A percentile compares a stretch with the other conserved stretches of the same genome.
phyloP scores from a whole-genome alignment of 2,329 filamentous ascomycete genomes.

The Ophiocordyceps camponoti-leonardi region DNA sequence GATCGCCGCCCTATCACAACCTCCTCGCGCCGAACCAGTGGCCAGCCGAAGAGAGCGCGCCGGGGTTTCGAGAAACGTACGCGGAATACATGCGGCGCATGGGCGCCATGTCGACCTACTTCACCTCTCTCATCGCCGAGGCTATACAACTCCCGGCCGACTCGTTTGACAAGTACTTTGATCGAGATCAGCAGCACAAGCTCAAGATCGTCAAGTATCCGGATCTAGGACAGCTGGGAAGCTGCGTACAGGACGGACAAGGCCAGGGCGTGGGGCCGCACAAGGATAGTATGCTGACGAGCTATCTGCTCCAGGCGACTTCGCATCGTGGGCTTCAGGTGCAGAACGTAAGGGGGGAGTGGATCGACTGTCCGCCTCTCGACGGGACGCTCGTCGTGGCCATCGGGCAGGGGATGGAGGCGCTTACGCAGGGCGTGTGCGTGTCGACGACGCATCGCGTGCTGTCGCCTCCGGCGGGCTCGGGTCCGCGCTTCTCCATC shows the following conservation, averaged over 20 bases:
- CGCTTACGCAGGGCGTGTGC: slow-evolving; percentile 68
- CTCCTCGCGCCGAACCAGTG: slow-evolving; percentile 67
- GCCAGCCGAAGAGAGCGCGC: slow-evolving; percentile 47
- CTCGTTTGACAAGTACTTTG: slow-evolving; percentile 69
- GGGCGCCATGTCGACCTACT: slow-evolving; percentile 53
- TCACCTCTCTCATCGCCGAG: slow-evolving; percentile 69
- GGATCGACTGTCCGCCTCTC: slow-evolving; percentile 70
- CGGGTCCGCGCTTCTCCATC: slow-evolving; percentile 59
- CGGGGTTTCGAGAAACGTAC: slow-evolving; percentile 50
- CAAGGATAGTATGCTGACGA: slow-evolving; percentile 72
- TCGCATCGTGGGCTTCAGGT: slow-evolving; percentile 65
- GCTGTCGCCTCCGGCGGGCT: slow-evolving; percentile 51
- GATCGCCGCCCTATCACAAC: slow-evolving; percentile 55
- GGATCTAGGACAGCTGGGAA: slow-evolving; percentile 43
- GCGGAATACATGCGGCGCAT: slow-evolving; percentile 63
- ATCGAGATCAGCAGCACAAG: slow-evolving; percentile 62
- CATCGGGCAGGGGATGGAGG: slow-evolving; percentile 76
- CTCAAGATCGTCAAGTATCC: slow-evolving; percentile 83
- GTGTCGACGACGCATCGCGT: slow-evolving; percentile 71
- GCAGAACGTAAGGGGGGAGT: slow-evolving; percentile 59
- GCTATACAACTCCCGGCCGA: slow-evolving; percentile 52
- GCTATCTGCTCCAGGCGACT: slow-evolving; percentile 66
- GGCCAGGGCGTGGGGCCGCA: slow-evolving; percentile 58
- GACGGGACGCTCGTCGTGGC: slow-evolving; percentile 68
- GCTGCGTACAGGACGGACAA: slow-evolving; percentile 21